Conservation (phyloP, 2,329 filamentous ascomycete genomes). For the Nothophaeocryptopus gaeumannii region DNA sequence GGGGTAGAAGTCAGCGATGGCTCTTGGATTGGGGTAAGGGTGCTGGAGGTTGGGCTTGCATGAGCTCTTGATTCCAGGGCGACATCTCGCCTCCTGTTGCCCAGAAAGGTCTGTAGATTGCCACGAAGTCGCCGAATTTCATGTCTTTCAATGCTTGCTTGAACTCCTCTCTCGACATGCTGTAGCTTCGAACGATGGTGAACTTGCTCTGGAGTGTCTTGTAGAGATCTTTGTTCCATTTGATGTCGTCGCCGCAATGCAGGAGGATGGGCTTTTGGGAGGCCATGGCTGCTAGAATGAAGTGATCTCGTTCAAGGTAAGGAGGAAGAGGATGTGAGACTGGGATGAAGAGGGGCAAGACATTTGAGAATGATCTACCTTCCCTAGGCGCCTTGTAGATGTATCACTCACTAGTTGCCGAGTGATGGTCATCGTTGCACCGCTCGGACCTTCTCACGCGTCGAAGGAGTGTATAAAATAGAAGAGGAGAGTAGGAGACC, state of each 20-base stretch:
- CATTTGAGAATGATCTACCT: neutral
- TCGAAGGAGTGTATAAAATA: neutral
- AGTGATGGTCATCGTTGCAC: neutral
- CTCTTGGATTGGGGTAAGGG: neutral
- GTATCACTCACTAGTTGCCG: conserved; percentile 2
- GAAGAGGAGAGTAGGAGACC: no score
- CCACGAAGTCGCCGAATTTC: conserved; percentile 45
- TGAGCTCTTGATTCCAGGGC: conserved; percentile 59
- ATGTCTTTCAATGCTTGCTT: conserved; percentile 38
- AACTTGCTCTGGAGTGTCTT: conserved; percentile 37
- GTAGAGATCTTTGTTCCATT: conserved; percentile 47
- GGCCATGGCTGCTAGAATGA: neutral
- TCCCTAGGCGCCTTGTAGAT: neutral
- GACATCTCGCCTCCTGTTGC: conserved; percentile 65
- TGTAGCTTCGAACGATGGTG: conserved; percentile 40
- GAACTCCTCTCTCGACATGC: conserved; percentile 40
- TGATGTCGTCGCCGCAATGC: conserved; percentile 45
- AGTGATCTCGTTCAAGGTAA: neutral
- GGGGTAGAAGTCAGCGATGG: neutral
- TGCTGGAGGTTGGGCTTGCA: conserved; percentile 33
- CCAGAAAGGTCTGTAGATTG: conserved; percentile 60
- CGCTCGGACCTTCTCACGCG: conserved; percentile 1
- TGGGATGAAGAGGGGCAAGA: neutral
- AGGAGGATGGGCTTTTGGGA: conserved; percentile 34
- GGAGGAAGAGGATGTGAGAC: neutral